Evolutionary conservation across 768 basidiomycete genomes (phyloP).

Genomic region (Aureoboletus auriporus): DNA sequence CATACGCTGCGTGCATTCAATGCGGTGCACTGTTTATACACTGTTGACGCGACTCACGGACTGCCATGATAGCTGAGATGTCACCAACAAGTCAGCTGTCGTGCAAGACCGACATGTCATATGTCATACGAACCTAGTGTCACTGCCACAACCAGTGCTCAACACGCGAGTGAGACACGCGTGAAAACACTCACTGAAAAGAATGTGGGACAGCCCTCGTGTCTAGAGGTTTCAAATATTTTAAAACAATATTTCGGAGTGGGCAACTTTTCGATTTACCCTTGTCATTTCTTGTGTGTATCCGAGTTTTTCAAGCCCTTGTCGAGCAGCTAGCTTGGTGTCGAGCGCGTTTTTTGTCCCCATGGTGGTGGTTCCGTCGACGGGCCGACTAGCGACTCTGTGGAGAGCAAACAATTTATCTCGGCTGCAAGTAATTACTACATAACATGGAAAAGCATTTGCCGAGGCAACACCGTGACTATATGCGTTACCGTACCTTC

Average conservation of each 20-base stretch:
- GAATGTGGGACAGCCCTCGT: constrained; percentile 47
- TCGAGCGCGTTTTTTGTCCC: constrained; percentile 9
- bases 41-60: constrained; percentile 41
- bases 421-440: no score
- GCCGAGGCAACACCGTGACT: no score
- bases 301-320: constrained; percentile 47
- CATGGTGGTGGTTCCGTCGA: no score
- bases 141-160: constrained; percentile 31
- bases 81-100: constrained; percentile 2
- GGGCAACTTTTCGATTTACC: constrained; percentile 24
- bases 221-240: constrained; percentile 27
- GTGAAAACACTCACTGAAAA: constrained; percentile 43
- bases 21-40: background rate
- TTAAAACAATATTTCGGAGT: background rate
- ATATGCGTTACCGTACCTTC: no score
- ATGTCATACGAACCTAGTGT: constrained; percentile 37
- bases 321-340: constrained; percentile 23
- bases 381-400: no score
- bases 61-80: constrained; percentile 52
- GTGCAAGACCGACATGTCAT: no score
- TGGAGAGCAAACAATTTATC: no score
- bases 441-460: no score
- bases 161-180: background rate
- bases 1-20: constrained; percentile 38
- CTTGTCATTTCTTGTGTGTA: constrained; percentile 54